Conservation (phyloP, 352 stramenopile species). For the Achlya hypogyna region DNA sequence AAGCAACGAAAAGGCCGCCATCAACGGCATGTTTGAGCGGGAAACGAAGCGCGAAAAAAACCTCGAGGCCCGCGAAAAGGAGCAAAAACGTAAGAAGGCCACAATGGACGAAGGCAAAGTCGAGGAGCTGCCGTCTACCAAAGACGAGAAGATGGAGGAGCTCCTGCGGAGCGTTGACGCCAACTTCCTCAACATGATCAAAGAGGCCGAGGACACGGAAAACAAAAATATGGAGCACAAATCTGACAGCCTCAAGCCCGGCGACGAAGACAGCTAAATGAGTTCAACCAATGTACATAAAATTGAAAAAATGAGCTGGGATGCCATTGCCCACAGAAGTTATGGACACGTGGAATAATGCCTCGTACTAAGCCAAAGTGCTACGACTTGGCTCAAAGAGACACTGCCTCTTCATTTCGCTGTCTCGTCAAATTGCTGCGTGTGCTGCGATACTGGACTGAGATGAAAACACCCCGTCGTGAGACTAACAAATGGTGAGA, state of each 20-base stretch:
- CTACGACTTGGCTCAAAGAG: too few relatives aligned
- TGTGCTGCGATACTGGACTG: too few relatives aligned
- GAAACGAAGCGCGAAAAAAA: conserved; percentile 97
- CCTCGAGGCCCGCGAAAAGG: conserved; percentile 84
- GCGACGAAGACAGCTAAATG: conserved; percentile 18
- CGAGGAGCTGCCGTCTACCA: conserved; percentile 43
- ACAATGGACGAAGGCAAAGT: conserved; percentile 72
- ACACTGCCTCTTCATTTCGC: too few relatives aligned
- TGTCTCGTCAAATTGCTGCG: too few relatives aligned
- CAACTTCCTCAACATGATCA: conserved; percentile 94
- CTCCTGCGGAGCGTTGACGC: conserved; percentile 88
- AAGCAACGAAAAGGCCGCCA: conserved; percentile 90
- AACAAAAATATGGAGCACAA: conserved; percentile 86
- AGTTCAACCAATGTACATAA: background rate
- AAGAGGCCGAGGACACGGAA: conserved; percentile 89
- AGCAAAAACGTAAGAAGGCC: conserved; percentile 77
- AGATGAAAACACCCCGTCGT: too few relatives aligned
- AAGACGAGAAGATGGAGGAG: conserved; percentile 93
- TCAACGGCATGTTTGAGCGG: conserved; percentile 94
- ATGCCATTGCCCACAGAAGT: too few relatives aligned
- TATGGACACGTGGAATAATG: too few relatives aligned
- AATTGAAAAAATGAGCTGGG: too few relatives aligned
- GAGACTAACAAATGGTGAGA: too few relatives aligned
- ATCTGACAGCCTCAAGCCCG: conserved; percentile 14
- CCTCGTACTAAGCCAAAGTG: too few relatives aligned